These are phyloP conservation scores for Taphrina wiesneri DNA, from an alignment of 1,139 yeast species.

Conservation along the genomic window DNA sequence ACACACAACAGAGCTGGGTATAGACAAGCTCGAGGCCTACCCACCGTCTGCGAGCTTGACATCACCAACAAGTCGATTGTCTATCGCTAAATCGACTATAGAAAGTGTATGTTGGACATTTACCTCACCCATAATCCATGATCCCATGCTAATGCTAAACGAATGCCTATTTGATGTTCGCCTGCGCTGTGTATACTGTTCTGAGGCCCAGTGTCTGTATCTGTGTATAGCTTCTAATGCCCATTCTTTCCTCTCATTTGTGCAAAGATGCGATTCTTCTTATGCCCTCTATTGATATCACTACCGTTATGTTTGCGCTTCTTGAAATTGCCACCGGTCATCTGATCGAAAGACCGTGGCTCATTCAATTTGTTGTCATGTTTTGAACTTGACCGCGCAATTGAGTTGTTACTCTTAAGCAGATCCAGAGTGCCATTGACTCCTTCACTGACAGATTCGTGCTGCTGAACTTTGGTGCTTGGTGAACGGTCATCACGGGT, in stretches of 20 bases:
- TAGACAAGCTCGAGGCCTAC: too few relatives aligned
- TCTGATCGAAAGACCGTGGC: slow-evolving; percentile 8
- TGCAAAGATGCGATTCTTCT: slow-evolving; percentile 14
- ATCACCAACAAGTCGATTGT: too few relatives aligned
- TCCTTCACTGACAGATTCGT: not conserved
- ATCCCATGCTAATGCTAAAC: not conserved
- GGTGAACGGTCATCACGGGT: slow-evolving; percentile 8
- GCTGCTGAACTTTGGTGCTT: not conserved
- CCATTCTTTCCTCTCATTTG: slow-evolving; percentile 8
- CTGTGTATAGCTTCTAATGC: not conserved
- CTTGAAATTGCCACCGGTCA: slow-evolving; percentile 21
- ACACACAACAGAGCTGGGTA: not conserved
- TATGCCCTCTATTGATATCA: not conserved
- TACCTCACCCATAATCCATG: not conserved
- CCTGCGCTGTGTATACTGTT: not conserved
- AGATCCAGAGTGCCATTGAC: not conserved
- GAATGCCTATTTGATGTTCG: not conserved
- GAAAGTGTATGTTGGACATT: not conserved
- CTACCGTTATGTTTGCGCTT: slow-evolving; percentile 1
- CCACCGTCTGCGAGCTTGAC: too few relatives aligned
- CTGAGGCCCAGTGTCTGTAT: too few relatives aligned
- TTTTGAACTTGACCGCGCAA: not conserved
- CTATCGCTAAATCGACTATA: too few relatives aligned
- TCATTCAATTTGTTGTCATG: not conserved
- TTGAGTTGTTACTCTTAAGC: not conserved